phyloP scores from a whole-genome alignment of 2,329 filamentous ascomycete genomes.

The Fusarium sterilihyphosum region DNA sequence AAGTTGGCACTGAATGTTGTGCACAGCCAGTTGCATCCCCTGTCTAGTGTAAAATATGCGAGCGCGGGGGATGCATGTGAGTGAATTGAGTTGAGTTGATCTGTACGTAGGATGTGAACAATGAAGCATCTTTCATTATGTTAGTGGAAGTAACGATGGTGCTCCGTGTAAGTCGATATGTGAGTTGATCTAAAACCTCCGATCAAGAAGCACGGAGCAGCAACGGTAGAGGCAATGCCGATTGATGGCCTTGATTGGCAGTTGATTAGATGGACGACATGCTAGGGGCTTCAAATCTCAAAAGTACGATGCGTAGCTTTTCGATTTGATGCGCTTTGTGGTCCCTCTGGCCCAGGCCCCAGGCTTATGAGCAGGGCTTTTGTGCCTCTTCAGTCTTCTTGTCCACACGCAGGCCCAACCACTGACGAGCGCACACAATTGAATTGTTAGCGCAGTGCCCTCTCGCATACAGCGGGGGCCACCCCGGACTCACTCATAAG shows the following conservation, averaged over 20 bases:
- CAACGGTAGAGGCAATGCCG: constrained; percentile 31
- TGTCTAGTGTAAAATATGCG: constrained; percentile 39
- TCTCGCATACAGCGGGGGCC: constrained; percentile 35
- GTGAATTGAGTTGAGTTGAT: constrained; percentile 14
- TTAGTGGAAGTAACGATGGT: constrained; percentile 7
- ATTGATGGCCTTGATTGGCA: constrained; percentile 36
- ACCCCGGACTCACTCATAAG: constrained; percentile 43
- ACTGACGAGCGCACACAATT: constrained; percentile 20
- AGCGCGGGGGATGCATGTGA: constrained; percentile 29
- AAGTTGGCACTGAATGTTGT: constrained; percentile 37
- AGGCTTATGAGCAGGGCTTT: constrained; percentile 25
- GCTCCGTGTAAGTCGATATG: constrained; percentile 36
- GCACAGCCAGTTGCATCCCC: constrained; percentile 28
- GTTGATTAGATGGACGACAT: constrained; percentile 5
- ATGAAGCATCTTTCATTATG: background rate
- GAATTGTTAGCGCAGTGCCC: constrained; percentile 22
- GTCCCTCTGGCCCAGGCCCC: background rate
- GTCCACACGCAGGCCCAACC: constrained; percentile 15
- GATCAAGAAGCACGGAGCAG: constrained; percentile 40
- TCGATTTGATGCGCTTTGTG: constrained; percentile 31
- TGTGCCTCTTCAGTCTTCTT: constrained; percentile 6
- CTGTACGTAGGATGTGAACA: background rate
- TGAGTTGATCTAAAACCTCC: background rate
- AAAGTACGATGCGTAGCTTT: constrained; percentile 31
- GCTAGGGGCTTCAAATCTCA: constrained; percentile 22